These are phyloP conservation scores for Alternaria triticina DNA, from an alignment of 2,329 filamentous ascomycete genomes.

Conservation along the genomic window DNA sequence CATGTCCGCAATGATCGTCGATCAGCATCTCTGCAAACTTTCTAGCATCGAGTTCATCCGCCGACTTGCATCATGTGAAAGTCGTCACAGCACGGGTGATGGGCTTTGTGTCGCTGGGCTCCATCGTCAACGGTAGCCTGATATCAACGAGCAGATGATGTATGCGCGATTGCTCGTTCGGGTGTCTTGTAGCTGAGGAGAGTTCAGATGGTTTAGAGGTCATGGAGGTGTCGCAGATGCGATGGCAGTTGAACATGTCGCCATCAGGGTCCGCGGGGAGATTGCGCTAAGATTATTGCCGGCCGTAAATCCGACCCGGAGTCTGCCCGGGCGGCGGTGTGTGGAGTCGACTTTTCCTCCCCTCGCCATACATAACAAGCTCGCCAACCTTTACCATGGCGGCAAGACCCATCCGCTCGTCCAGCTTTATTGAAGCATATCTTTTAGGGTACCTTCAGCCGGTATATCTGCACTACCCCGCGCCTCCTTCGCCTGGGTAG, in stretches of 20 bases:
- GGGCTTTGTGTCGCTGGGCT: fast-evolving
- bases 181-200: neutral
- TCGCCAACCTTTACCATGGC: neutral
- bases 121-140: neutral
- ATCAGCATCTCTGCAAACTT: neutral
- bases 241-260: neutral
- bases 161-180: neutral
- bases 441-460: neutral
- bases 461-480: neutral
- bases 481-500: neutral
- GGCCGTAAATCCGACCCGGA: neutral
- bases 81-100: neutral
- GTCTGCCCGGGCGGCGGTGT: neutral
- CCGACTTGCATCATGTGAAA: neutral
- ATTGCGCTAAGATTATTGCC: neutral
- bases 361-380: neutral
- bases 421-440: neutral
- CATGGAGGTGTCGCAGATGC: too few relatives aligned
- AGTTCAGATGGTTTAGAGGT: neutral
- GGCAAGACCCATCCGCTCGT: neutral
- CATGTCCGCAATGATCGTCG: neutral
- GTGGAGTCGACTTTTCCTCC: neutral
- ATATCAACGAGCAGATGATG: fast-evolving
- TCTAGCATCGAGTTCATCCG: neutral
- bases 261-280: neutral